phyloP scores from a whole-genome alignment of 2,329 filamentous ascomycete species.

The Xylaria sp. region DNA sequence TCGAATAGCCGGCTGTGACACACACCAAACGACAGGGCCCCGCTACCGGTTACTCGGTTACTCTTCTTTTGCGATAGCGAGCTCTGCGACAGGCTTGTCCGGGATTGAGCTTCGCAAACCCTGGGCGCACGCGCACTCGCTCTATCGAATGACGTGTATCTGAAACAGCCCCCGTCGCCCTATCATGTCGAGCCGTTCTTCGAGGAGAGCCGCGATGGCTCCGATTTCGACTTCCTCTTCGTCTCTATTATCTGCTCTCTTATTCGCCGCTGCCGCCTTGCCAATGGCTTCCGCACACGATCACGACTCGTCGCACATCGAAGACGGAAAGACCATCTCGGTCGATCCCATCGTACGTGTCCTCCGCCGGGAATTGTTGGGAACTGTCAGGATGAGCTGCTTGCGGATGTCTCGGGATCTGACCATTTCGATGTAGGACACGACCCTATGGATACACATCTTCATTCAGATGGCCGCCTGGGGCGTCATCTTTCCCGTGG shows the following conservation, averaged over 20 bases:
- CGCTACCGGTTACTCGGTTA: not conserved
- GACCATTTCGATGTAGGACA: constrained; percentile 66
- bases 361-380: constrained; percentile 14
- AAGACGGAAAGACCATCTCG: constrained; percentile 76
- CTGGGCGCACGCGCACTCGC: constrained; percentile 3
- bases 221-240: constrained; percentile 20
- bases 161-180: constrained; percentile 32
- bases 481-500: constrained; percentile 90
- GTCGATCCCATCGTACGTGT: constrained; percentile 75
- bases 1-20: not conserved
- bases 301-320: constrained; percentile 66
- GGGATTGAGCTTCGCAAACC: constrained; percentile 20
- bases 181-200: constrained; percentile 34
- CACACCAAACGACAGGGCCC: not conserved
- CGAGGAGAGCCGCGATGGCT: constrained; percentile 34
- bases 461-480: constrained; percentile 87
- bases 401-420: constrained; percentile 45
- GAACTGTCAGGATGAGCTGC: not conserved
- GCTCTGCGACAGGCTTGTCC: constrained; percentile 21
- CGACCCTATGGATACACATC: constrained; percentile 93
- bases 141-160: constrained; percentile 27
- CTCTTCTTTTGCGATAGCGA: not conserved
- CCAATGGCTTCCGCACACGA: constrained; percentile 57
- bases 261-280: constrained; percentile 42
- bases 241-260: constrained; percentile 36